Evolutionary conservation across 1,284 basidiomycete genomes (phyloP), one percentile per base, ranked within the genome.

Genomic region (Leccinum glutinopallens): DNA sequence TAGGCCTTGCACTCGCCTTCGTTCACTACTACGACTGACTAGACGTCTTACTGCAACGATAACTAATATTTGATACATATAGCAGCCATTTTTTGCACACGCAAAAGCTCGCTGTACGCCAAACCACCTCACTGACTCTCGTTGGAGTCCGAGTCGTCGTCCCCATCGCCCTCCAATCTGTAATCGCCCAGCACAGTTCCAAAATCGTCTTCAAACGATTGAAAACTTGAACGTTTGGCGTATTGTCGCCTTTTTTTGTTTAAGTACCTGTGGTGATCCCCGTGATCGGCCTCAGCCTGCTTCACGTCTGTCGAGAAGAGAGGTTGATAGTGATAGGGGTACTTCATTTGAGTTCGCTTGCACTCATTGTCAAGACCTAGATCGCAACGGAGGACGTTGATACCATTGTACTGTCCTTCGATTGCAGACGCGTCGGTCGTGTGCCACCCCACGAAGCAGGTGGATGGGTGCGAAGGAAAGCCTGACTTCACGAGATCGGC

Each of bases 371-470:
- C 39, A 7, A 13, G 25, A 10, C 19, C 41, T 7, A 5, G 15
- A 29, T 51, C n/a, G 25, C 57, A 66, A 4, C 57, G 60, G 9
- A 63, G 57, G 7, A 67, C 12, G 25, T 63, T 66, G 12, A 66
- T 2, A 4, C 65, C 65, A 22, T 67, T 63, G 25, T 67, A 66
- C 7, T 57, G 51, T 22, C 53, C 46, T 13, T 57, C 8, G 35
- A 66, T 39, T 4, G 39, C 43, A 8, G n/a, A 29, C 22, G 53
- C 17, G 6, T 67, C 57, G 10, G 51, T 66, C 19, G 64, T 59
- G 35, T 66, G 65, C 65, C 64, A 62, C 9, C 56, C 59, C 2
- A 58, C 29, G 22, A 61, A 66, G 39, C 59, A 65, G 0, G 59
- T 46, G n/a, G 5, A 54, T 5, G 64, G 64, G 1, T 49, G 33